phyloP scores from a whole-genome alignment of 1,284 basidiomycete genomes.

The Cutaneotrichosporon cyanovorans region DNA sequence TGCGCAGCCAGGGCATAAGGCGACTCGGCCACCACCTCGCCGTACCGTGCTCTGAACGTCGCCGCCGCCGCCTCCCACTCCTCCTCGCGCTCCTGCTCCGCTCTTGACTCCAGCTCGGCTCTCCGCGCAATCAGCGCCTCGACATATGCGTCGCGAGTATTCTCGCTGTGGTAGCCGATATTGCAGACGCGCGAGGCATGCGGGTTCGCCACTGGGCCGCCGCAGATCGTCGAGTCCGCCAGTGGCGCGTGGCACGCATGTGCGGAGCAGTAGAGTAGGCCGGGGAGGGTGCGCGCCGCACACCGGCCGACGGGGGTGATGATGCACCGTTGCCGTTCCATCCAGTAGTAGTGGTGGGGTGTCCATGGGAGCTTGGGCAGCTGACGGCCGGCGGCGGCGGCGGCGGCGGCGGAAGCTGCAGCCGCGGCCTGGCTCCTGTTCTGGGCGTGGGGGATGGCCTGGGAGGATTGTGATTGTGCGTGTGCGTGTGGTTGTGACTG shows the following conservation, averaged over 20 bases:
- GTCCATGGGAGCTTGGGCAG: background rate
- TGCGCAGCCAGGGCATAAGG: too few species aligned
- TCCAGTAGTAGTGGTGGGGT: background rate
- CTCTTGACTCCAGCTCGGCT: conserved; percentile 3
- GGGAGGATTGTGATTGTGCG: background rate
- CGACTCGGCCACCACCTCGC: background rate
- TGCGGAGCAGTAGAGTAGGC: conserved; percentile 13
- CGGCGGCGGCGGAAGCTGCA: too few species aligned
- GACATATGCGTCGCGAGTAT: conserved; percentile 8
- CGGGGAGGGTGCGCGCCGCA: background rate
- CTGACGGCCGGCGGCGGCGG: background rate
- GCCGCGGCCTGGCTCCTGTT: background rate
- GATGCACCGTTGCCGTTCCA: background rate
- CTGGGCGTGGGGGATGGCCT: background rate
- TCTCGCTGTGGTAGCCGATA: conserved; percentile 19
- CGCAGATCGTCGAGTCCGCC: conserved; percentile 18
- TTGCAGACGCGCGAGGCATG: conserved; percentile 10
- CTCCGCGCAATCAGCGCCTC: conserved; percentile 8
- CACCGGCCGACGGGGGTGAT: background rate
- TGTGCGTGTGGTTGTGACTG: background rate
- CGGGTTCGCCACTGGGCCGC: conserved; percentile 11
- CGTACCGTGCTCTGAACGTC: conserved; percentile 5
- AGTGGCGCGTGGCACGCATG: conserved; percentile 16
- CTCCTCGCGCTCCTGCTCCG: background rate
- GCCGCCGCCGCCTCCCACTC: background rate